Base-by-base conservation (phyloP, 1,284 basidiomycete species). In the Puccinia hordei region DNA sequence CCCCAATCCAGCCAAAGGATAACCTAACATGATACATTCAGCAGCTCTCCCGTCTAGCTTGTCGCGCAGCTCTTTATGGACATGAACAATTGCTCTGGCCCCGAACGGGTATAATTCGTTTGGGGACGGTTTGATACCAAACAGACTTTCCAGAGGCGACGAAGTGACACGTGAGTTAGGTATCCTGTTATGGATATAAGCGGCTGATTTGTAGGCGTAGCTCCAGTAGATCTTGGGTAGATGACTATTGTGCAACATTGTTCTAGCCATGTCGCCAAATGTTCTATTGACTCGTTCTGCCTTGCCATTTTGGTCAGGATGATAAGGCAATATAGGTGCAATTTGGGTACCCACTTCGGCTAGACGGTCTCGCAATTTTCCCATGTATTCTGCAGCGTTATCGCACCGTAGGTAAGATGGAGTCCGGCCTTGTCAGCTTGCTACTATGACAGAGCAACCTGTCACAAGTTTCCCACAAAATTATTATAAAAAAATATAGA, bases 201-300 rank as follows among this genome's bases (percentile, higher is more conserved):
- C 38, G 6, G 38, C 38, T 12, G 24, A 10, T 22, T 8, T 4
- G 24, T 65, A 65, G 6, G 61, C 61, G 61, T 65, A 65, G 19
- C 61, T 65, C 61, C 61, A 65, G 35, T 24, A 65, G 22, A 9
- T 19, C 19, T 3, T 10, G 61, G 61, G 12, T 30, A 10, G 9
- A 5, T 38, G 27, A 30, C 41, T 44, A 22, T 24, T 17, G 27
- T 71, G 44, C 2, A 55, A 10, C 69, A 72, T 72, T 4, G 44
- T 30, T 22, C 69, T 17, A 10, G 69, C 69, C 69, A 72, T 72
- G 15, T 72, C 69, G 1, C 69, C 69, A 5, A 72, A 12, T 0
- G 69, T 72, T 17, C 69, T 15, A 30, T 72, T 72, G 22, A 55
- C 44, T 10, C 46, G 19, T 33, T 72, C 69, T 0, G 69, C 69